phyloP scores from a whole-genome alignment of 352 stramenopile species.

The Globisporangium barbulae region DNA sequence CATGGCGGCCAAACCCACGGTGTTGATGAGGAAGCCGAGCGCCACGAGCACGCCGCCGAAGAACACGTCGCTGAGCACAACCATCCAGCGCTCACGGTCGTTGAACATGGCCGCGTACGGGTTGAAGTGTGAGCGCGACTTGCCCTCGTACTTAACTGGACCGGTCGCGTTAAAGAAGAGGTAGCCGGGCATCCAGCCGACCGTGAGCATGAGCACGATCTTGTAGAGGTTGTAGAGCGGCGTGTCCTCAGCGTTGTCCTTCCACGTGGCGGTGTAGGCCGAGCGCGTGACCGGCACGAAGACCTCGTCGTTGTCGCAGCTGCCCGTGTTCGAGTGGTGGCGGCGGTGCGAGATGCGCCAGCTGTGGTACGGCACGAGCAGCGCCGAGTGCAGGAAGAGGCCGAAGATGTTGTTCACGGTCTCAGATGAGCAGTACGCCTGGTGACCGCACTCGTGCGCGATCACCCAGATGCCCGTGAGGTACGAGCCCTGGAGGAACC shows the following conservation, averaged over 20 bases:
- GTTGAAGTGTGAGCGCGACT: slow-evolving; percentile 94
- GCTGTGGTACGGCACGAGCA: slow-evolving; percentile 98
- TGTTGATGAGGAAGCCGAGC: slow-evolving; percentile 53
- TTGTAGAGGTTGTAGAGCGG: slow-evolving; percentile 93
- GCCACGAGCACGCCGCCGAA: slow-evolving; percentile 71
- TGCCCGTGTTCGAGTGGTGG: slow-evolving; percentile 95
- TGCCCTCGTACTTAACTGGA: slow-evolving; percentile 85
- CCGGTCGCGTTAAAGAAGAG: slow-evolving; percentile 95
- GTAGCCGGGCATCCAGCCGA: slow-evolving; percentile 98
- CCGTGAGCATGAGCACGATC: slow-evolving; percentile 91
- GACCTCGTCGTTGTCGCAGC: slow-evolving; percentile 96
- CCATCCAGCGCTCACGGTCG: slow-evolving; percentile 90
- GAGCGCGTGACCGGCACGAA: slow-evolving; percentile 91
- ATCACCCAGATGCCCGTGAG: slow-evolving; percentile 97
- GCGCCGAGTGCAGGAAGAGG: slow-evolving; percentile 94
- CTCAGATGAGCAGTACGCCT: slow-evolving; percentile 93
- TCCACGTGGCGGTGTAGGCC: slow-evolving; percentile 49
- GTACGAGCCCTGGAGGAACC: slow-evolving; percentile 97
- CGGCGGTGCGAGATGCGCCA: slow-evolving; percentile 96
- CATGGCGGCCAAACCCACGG: slow-evolving; percentile 82
- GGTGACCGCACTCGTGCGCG: slow-evolving; percentile 97
- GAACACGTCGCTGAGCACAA: slow-evolving; percentile 90
- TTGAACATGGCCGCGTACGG: slow-evolving; percentile 94
- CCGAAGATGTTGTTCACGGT: slow-evolving; percentile 95
- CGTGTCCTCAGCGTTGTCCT: slow-evolving; percentile 90